Conservation (phyloP, 495 filamentous ascomycete genomes). For the Talaromyces nanjingensis region DNA sequence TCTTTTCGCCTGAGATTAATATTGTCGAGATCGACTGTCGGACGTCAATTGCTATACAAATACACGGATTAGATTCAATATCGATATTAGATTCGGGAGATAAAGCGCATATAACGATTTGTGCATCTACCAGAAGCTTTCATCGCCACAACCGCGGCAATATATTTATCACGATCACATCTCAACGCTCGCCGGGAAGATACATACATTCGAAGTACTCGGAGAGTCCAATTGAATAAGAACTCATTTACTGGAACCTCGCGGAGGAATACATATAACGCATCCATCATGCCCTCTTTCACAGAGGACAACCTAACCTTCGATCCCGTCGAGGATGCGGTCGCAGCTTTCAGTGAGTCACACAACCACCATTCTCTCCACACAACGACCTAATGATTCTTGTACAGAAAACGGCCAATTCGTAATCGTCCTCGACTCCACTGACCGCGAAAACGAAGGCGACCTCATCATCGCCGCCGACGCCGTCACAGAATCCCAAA, state of each 20-base stretch:
- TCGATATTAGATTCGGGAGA: neutral
- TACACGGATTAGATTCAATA: neutral
- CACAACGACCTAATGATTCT: neutral
- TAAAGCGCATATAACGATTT: neutral
- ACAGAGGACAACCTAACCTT: slow-evolving; percentile 44
- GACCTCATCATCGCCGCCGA: slow-evolving; percentile 94
- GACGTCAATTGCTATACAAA: neutral
- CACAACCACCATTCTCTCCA: neutral
- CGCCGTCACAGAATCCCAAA: slow-evolving; percentile 77
- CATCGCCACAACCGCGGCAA: neutral
- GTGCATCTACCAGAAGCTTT: neutral
- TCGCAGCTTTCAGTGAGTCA: slow-evolving; percentile 73
- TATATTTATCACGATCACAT: neutral
- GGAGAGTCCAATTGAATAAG: neutral
- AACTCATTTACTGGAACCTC: neutral
- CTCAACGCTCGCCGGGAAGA: neutral
- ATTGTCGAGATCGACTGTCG: neutral
- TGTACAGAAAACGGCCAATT: slow-evolving; percentile 76
- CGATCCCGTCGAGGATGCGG: slow-evolving; percentile 78
- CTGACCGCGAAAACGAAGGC: slow-evolving; percentile 91
- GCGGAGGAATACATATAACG: slow-evolving; percentile 6
- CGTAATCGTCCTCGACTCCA: slow-evolving; percentile 88
- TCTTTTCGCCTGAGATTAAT: neutral
- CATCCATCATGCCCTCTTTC: slow-evolving; percentile 29
- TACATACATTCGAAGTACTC: neutral